Conservation (phyloP, 768 basidiomycete genomes). For the Boletellus emodensis region DNA sequence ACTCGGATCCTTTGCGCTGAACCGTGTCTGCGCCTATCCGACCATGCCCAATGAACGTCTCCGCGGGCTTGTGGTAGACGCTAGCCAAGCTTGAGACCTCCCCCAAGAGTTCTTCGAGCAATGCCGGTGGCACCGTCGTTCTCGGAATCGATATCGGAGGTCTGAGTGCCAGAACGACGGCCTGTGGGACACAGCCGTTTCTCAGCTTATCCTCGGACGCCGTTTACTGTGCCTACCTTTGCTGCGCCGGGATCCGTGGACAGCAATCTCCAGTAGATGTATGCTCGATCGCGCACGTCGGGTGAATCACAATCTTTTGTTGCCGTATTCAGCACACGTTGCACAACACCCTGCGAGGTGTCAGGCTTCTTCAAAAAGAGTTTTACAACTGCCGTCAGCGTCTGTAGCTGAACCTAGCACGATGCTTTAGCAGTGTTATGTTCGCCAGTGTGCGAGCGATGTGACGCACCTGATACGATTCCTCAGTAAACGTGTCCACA, state of each 20-base stretch:
- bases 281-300: constrained; percentile 94
- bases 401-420: constrained; percentile 65
- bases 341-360: constrained; percentile 86
- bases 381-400: constrained; percentile 94
- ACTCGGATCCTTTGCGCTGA: constrained; percentile 61
- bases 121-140: constrained; percentile 81
- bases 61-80: constrained; percentile 95
- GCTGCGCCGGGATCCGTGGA: constrained; percentile 95
- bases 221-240: constrained; percentile 55
- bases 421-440: background rate
- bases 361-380: constrained; percentile 95
- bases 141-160: constrained; percentile 93
- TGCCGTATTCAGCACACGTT: constrained; percentile 86
- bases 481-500: constrained; percentile 90
- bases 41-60: constrained; percentile 93
- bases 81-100: constrained; percentile 89
- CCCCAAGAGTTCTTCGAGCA: constrained; percentile 87
- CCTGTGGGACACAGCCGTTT: constrained; percentile 34
- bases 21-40: constrained; percentile 81
- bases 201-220: background rate
- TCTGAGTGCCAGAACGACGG: constrained; percentile 85
- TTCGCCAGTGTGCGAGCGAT: background rate
- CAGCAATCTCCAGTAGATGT: constrained; percentile 95
- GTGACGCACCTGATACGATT: constrained; percentile 73
- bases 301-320: constrained; percentile 97